Evolutionary conservation across 768 basidiomycete genomes (phyloP).

Genomic region (Ramaria sp.): DNA sequence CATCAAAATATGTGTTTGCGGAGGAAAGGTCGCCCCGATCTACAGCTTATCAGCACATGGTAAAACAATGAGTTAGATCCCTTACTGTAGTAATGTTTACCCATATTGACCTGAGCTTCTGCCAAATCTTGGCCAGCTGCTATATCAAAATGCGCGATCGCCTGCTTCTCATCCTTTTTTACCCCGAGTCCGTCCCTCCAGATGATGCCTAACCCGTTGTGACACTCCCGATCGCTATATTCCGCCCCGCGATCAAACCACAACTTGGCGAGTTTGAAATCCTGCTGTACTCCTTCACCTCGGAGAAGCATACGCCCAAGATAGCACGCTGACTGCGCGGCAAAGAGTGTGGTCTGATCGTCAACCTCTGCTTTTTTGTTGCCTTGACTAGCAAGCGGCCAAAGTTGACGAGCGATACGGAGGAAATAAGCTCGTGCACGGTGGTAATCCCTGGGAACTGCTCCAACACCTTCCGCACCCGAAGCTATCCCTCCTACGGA

Average conservation of each 20-base stretch:
- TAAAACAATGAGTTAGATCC: constrained; percentile 8
- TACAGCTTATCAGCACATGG: constrained; percentile 18
- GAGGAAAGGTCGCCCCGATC: constrained; percentile 55
- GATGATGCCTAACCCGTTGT: constrained; percentile 86
- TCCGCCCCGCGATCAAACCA: constrained; percentile 89
- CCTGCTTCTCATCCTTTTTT: constrained; percentile 51
- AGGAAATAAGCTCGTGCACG: constrained; percentile 78
- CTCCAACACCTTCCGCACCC: constrained; percentile 87
- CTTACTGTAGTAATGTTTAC: constrained; percentile 63
- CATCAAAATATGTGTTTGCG: constrained; percentile 72
- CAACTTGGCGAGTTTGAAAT: constrained; percentile 67
- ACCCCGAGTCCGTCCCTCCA: constrained; percentile 80
- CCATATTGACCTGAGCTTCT: constrained; percentile 87
- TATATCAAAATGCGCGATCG: constrained; percentile 53
- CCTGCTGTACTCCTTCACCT: constrained; percentile 81
- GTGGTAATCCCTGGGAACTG: constrained; percentile 68
- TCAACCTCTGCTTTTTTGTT: constrained; percentile 29
- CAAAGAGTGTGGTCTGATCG: constrained; percentile 51
- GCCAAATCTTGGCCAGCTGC: constrained; percentile 85
- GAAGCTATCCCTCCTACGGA: constrained; percentile 70
- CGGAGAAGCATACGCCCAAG: constrained; percentile 89
- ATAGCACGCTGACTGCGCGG: constrained; percentile 76
- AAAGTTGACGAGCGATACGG: constrained; percentile 70
- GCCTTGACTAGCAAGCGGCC: constrained; percentile 44
- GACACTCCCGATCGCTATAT: constrained; percentile 76